phyloP scores from a whole-genome alignment of 192 early-diverging fungal species.

The Lunasporangiospora selenospora region DNA sequence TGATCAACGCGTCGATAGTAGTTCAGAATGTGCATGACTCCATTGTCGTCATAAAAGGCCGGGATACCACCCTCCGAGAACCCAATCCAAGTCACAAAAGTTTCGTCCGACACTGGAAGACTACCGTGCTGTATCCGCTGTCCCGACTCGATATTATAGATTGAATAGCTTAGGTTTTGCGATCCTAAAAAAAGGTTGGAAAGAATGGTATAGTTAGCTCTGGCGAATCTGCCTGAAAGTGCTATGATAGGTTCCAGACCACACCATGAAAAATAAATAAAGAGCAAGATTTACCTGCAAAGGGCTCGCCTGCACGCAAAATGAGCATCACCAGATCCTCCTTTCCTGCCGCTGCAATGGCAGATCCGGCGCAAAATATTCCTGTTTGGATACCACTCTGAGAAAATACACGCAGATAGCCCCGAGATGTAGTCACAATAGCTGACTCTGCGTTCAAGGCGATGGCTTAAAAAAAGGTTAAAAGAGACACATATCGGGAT shows the following conservation, averaged over 20 bases:
- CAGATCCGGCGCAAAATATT: constrained; percentile 68
- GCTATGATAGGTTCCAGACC: no score
- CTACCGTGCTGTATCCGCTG: constrained; percentile 61
- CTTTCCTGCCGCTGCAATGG: constrained; percentile 47
- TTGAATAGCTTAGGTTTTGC: constrained; percentile 66
- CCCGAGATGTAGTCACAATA: constrained; percentile 75
- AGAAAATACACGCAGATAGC: constrained; percentile 82
- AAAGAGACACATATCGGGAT: neutral
- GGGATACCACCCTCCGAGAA: constrained; percentile 84
- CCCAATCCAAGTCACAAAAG: constrained; percentile 80
- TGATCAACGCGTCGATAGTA: constrained; percentile 68
- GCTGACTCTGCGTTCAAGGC: constrained; percentile 72
- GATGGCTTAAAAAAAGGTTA: constrained; percentile 57
- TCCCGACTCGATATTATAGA: constrained; percentile 63
- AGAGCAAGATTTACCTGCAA: constrained; percentile 36
- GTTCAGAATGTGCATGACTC: constrained; percentile 76
- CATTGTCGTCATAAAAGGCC: constrained; percentile 79
- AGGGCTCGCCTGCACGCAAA: constrained; percentile 36
- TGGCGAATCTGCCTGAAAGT: no score
- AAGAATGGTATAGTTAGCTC: no score
- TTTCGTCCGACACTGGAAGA: constrained; percentile 68
- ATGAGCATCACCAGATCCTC: constrained; percentile 52
- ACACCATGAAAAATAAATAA: no score
- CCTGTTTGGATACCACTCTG: constrained; percentile 80
- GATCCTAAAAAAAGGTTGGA: constrained; percentile 45